A percentile compares a stretch with the other conserved stretches of the same genome.
phyloP scores from a whole-genome alignment of 1,139 yeast species.

The Debaryomyces sp. region DNA sequence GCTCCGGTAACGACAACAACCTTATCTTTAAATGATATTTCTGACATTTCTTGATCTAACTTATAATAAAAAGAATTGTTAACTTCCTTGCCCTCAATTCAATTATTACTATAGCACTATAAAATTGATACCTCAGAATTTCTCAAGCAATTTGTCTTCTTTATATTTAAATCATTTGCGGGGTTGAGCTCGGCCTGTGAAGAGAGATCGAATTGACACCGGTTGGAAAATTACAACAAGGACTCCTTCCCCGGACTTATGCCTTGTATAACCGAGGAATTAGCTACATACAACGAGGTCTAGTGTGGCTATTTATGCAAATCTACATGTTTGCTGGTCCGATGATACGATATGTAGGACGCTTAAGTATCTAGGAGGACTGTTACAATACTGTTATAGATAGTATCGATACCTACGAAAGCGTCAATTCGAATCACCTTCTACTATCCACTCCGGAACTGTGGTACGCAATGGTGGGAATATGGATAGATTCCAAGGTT shows the following conservation, averaged over 20 bases:
- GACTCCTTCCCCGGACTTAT: constrained; percentile 2
- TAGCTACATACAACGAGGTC: not conserved
- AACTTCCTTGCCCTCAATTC: not conserved
- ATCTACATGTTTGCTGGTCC: not conserved
- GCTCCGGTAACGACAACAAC: constrained; percentile 96
- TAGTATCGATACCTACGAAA: too few relatives aligned
- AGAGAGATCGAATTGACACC: not conserved
- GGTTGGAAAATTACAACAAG: not conserved
- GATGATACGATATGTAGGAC: not conserved
- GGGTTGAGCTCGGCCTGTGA: constrained; percentile 9
- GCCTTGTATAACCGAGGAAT: constrained; percentile 4
- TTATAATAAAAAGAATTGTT: constrained; percentile 4
- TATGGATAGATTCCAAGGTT: not conserved
- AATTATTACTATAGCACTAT: not conserved
- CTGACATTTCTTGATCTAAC: constrained; percentile 26
- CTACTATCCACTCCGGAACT: not conserved
- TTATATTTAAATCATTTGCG: constrained; percentile 8
- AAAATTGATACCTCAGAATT: not conserved
- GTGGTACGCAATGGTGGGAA: not conserved
- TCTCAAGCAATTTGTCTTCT: constrained; percentile 1
- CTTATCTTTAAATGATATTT: constrained; percentile 65
- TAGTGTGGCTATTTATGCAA: not conserved
- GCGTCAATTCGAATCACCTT: too few relatives aligned
- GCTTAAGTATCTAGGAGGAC: too few relatives aligned
- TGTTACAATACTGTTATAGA: too few relatives aligned